Evolutionary conservation across 495 filamentous ascomycete species (phyloP).

Genomic region (Penicillium riverlandense): DNA sequence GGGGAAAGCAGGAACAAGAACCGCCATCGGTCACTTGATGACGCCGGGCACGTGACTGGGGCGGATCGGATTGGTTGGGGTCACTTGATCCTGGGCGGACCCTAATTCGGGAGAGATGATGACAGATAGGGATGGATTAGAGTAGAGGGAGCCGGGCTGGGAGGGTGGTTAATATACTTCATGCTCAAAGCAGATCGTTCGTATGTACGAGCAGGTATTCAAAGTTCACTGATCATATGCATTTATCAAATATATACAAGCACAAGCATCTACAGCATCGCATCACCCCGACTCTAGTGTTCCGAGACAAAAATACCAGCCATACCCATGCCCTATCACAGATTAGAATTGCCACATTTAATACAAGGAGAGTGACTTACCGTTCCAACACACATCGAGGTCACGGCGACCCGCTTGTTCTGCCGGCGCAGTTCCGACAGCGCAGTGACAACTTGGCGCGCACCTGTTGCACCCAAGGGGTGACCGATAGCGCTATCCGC

Average conservation of each 20-base stretch:
- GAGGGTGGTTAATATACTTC: no score
- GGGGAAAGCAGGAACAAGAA: no score
- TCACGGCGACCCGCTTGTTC: conserved; percentile 74
- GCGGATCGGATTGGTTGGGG: conserved; percentile 2
- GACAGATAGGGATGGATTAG: no score
- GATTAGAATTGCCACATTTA: not conserved
- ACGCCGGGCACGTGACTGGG: conserved; percentile 11
- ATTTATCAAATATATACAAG: no score
- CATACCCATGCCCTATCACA: conserved; percentile 48
- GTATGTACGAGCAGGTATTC: not conserved
- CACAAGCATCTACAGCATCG: no score
- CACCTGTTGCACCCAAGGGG: conserved; percentile 71
- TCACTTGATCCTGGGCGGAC: not conserved
- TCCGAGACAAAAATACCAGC: conserved; percentile 48
- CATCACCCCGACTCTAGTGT: conserved; percentile 20
- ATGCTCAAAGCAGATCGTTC: no score
- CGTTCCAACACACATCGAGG: conserved; percentile 82
- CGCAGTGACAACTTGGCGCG: conserved; percentile 78
- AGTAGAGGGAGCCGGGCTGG: no score
- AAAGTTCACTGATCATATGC: not conserved
- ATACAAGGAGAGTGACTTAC: conserved; percentile 29
- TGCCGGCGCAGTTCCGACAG: conserved; percentile 68
- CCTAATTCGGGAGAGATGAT: not conserved
- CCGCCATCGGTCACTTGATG: conserved; percentile 18
- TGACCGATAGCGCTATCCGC: conserved; percentile 57